Percentiles rank a stretch among this genome's conserved stretches.
Conservation (phyloP, 345 rosid genomes). For the Dipteronia sinensis region DNA sequence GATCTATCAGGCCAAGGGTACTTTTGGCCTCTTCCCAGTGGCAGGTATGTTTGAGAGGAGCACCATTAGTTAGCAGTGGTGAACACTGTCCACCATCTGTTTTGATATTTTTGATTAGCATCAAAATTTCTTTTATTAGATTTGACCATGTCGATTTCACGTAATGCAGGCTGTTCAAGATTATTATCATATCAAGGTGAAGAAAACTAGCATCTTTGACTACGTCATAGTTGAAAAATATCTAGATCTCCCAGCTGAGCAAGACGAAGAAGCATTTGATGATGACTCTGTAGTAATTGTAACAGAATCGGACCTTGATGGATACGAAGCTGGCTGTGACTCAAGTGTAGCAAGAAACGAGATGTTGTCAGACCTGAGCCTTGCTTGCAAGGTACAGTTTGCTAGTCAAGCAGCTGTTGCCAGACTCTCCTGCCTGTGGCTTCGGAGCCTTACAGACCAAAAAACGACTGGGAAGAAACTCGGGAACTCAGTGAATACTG, state of each 20-base stretch:
- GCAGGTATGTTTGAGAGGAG: slow-evolving; percentile 37
- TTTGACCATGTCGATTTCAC: not conserved
- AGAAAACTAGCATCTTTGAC: slow-evolving; percentile 17
- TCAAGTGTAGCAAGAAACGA: slow-evolving; percentile 24
- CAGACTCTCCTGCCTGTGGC: slow-evolving; percentile 40
- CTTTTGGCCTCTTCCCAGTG: slow-evolving; percentile 59
- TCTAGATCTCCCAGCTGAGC: not conserved
- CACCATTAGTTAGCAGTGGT: not conserved
- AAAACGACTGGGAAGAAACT: slow-evolving; percentile 32
- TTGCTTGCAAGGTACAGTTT: slow-evolving; percentile 45
- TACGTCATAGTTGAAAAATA: slow-evolving; percentile 10
- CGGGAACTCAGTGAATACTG: slow-evolving; percentile 18
- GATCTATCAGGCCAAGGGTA: slow-evolving; percentile 66
- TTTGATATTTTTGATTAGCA: too few species aligned
- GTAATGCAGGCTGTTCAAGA: slow-evolving; percentile 48
- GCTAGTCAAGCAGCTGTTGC: slow-evolving; percentile 45
- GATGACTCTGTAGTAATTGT: slow-evolving; percentile 49
- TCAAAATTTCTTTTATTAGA: not conserved
- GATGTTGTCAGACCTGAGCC: slow-evolving; percentile 36
- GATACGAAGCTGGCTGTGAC: slow-evolving; percentile 41
- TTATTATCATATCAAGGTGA: slow-evolving; percentile 35
- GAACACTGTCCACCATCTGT: too few species aligned
- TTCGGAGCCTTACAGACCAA: slow-evolving; percentile 21
- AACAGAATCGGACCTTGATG: slow-evolving; percentile 56
- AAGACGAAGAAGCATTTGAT: slow-evolving; percentile 37